phyloP scores from a whole-genome alignment of 2,329 filamentous ascomycete species.

The Niveomyces coronatus region DNA sequence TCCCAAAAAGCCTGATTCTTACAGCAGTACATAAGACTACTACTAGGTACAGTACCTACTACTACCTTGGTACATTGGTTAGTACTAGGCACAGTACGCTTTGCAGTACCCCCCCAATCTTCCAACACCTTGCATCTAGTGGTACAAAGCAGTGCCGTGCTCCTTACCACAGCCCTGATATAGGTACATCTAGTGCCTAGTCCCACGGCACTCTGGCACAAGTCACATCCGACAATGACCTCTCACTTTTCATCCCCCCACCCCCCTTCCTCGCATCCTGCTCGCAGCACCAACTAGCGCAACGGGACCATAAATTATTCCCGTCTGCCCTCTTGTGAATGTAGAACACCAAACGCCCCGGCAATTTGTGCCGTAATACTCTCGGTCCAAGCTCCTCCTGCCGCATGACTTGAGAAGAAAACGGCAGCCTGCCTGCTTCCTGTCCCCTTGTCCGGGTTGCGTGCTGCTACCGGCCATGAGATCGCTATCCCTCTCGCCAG shows the following conservation, averaged over 20 bases:
- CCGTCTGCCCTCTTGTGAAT: not conserved
- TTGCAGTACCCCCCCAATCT: too few relatives aligned
- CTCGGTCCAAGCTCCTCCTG: not conserved
- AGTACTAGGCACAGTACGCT: too few relatives aligned
- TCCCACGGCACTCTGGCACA: not conserved
- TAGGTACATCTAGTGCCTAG: too few relatives aligned
- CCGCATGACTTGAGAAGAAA: conserved; percentile 3
- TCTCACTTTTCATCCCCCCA: not conserved
- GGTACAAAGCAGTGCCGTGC: too few relatives aligned
- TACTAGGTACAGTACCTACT: too few relatives aligned
- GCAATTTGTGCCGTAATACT: not conserved
- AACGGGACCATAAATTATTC: not conserved
- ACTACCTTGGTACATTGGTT: too few relatives aligned
- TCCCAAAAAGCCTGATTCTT: too few relatives aligned
- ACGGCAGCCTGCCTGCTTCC: not conserved
- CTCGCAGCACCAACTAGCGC: not conserved
- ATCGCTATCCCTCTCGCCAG: conserved; percentile 7
- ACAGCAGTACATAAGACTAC: too few relatives aligned
- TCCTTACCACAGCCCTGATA: too few relatives aligned
- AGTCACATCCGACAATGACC: not conserved
- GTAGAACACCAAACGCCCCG: not conserved
- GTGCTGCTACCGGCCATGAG: conserved; percentile 13
- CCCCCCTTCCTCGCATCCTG: not conserved
- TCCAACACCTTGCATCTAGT: too few relatives aligned
- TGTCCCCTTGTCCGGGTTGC: conserved; percentile 10